These are phyloP conservation scores for Narthecium ossifragum DNA, from an alignment of 106 monocot genomes.

Conservation along the genomic window DNA sequence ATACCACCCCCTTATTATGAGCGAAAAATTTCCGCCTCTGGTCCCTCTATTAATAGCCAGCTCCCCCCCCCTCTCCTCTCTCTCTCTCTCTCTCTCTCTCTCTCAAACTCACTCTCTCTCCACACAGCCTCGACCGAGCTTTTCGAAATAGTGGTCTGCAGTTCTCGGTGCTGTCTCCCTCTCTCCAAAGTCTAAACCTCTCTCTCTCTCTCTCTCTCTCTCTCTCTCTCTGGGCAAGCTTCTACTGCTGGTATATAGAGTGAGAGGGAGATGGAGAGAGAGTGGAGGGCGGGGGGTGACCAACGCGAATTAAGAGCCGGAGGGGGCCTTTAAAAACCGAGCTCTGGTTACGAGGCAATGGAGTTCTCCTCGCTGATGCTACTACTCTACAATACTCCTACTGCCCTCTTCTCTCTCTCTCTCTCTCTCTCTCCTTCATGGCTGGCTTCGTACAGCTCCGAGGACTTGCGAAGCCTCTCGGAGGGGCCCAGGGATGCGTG, in stretches of 20 bases:
- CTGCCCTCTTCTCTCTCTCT: not conserved
- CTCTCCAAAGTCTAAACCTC: too few relatives aligned
- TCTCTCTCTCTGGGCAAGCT: not conserved
- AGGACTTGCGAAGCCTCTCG: too few relatives aligned
- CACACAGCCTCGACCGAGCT: too few relatives aligned
- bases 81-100: not conserved
- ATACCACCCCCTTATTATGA: constrained; percentile 7
- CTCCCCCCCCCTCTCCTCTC: not conserved
- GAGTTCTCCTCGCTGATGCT: not conserved
- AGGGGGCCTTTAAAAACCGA: too few relatives aligned
- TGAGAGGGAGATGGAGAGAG: too few relatives aligned
- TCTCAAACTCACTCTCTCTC: too few relatives aligned
- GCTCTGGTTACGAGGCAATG: too few relatives aligned
- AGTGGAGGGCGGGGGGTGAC: too few relatives aligned
- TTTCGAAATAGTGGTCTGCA: not conserved
- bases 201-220: constrained; percentile 4
- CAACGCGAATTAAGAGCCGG: not conserved
- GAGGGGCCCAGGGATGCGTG: too few relatives aligned
- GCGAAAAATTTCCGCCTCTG: not conserved
- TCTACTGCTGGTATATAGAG: too few relatives aligned
- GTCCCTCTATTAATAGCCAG: not conserved
- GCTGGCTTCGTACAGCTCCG: not conserved
- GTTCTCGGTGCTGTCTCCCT: too few relatives aligned
- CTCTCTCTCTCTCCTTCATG: not conserved
- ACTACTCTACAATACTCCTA: not conserved